Evolutionary conservation across 164 flowering plant species (phyloP).

Genomic region (Aristolochia fimbriata): DNA sequence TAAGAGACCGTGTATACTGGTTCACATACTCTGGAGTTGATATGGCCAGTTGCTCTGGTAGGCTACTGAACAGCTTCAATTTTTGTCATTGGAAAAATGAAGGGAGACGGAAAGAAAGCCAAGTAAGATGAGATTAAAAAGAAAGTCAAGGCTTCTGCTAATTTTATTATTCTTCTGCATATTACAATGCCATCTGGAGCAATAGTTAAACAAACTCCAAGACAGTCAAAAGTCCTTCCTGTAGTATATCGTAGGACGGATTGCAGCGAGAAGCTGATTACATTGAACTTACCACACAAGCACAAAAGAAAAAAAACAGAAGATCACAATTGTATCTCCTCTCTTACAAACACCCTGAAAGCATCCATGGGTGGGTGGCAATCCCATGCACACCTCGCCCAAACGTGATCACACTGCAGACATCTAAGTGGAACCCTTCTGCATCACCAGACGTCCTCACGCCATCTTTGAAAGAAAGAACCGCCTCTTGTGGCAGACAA

Average conservation of each 20-base stretch:
- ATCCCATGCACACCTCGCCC: slow-evolving; percentile 13
- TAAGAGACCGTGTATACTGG: too few relatives aligned
- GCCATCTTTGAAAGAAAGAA: not conserved
- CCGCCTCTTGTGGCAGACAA: not conserved
- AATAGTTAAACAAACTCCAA: too few relatives aligned
- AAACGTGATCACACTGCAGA: not conserved
- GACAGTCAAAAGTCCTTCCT: not conserved
- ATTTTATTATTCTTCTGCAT: too few relatives aligned
- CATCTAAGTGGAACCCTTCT: slow-evolving; percentile 2
- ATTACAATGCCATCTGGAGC: too few relatives aligned
- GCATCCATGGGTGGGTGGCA: slow-evolving; percentile 9
- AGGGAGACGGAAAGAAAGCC: too few relatives aligned
- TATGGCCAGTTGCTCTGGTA: too few relatives aligned
- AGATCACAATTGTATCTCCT: not conserved
- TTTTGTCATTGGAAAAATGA: too few relatives aligned
- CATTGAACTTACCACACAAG: not conserved
- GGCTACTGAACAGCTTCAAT: too few relatives aligned
- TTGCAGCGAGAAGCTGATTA: slow-evolving; percentile 3
- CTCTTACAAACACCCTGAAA: not conserved
- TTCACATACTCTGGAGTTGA: too few relatives aligned
- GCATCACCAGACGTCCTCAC: slow-evolving; percentile 2
- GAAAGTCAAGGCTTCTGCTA: too few relatives aligned
- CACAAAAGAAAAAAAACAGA: not conserved
- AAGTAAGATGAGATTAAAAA: too few relatives aligned
- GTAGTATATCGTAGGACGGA: not conserved